A percentile compares a stretch with the other conserved stretches of the same genome.
Conservation (phyloP, 2,329 filamentous ascomycete species). For the Coleophoma crateriformis region DNA sequence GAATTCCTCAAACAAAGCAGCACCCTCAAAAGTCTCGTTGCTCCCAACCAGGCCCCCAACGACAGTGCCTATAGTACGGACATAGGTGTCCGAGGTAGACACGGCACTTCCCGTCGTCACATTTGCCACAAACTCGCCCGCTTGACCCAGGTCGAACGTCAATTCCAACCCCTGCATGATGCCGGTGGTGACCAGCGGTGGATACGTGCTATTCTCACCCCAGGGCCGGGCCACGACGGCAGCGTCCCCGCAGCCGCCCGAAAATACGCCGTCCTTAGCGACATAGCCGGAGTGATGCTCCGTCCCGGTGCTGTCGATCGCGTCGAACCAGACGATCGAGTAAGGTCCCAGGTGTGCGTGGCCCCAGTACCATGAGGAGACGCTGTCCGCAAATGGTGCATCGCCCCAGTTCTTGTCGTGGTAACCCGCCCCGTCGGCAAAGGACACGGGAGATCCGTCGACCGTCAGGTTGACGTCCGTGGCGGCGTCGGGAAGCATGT, state of each 20-base stretch:
- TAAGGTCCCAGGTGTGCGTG: constrained; percentile 35
- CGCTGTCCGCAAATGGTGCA: constrained; percentile 25
- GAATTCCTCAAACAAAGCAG: no score
- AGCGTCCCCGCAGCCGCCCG: constrained; percentile 18
- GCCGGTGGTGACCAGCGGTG: constrained; percentile 4
- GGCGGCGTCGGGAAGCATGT: constrained; percentile 28
- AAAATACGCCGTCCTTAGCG: constrained; percentile 20
- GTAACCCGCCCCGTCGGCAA: constrained; percentile 34
- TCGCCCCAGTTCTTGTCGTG: constrained; percentile 43
- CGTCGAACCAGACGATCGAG: constrained; percentile 38
- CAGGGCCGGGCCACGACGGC: constrained; percentile 13
- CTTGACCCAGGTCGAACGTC: constrained; percentile 2
- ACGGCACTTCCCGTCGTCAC: no score
- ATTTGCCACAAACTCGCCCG: no score
- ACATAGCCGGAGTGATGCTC: constrained; percentile 25
- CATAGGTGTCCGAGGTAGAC: no score
- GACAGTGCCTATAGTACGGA: no score
- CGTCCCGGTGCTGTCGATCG: constrained; percentile 18
- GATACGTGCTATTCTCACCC: constrained; percentile 10
- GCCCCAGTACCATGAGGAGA: constrained; percentile 38
- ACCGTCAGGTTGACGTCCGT: constrained; percentile 21
- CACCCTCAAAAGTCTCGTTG: no score
- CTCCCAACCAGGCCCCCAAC: no score
- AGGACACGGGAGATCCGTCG: constrained; percentile 23
- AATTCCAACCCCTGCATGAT: background rate